A percentile compares a stretch with the other conserved stretches of the same genome.
phyloP scores from a whole-genome alignment of 768 basidiomycete species.

The Nidula microcarpa region DNA sequence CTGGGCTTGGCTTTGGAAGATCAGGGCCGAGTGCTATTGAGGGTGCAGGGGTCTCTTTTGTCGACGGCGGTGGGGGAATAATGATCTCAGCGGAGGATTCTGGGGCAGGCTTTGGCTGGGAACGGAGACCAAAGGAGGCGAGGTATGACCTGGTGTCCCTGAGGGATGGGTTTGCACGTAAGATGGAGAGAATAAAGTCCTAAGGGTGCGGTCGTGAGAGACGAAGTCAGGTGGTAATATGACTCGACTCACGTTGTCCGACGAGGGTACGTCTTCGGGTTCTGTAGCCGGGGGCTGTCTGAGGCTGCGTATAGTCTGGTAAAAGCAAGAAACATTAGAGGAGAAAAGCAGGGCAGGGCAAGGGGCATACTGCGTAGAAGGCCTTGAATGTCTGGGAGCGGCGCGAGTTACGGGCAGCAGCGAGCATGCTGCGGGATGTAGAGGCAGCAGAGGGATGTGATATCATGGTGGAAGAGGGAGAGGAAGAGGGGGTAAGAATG shows the following conservation, averaged over 20 bases:
- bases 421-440: slow-evolving; percentile 21
- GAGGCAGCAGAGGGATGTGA: slow-evolving; percentile 22
- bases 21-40: slow-evolving; percentile 29
- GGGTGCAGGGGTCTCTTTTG: slow-evolving; percentile 22
- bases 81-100: slow-evolving; percentile 18
- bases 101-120: slow-evolving; percentile 27
- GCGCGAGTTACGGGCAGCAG: slow-evolving; percentile 27
- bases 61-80: slow-evolving; percentile 21
- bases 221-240: slow-evolving; percentile 1
- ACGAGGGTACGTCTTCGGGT: slow-evolving; percentile 33
- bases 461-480: slow-evolving; percentile 26
- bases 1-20: slow-evolving; percentile 43
- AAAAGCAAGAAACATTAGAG: slow-evolving; percentile 3
- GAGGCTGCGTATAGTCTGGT: slow-evolving; percentile 39
- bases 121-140: slow-evolving; percentile 81
- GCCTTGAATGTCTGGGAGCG: slow-evolving; percentile 43
- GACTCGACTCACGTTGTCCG: slow-evolving; percentile 48
- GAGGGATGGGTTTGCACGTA: slow-evolving; percentile 87
- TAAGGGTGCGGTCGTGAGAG: slow-evolving; percentile 25
- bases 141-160: slow-evolving; percentile 90
- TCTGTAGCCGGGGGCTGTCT: slow-evolving; percentile 28
- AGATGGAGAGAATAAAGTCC: slow-evolving; percentile 96
- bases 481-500: slow-evolving; percentile 17
- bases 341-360: slow-evolving; percentile 5
- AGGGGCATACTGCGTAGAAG: slow-evolving; percentile 50